Percentiles rank a stretch among this genome's conserved stretches.
These are phyloP conservation scores for Fusarium miscanthi DNA, from an alignment of 2,329 filamentous ascomycete species.

Conservation along the genomic window DNA sequence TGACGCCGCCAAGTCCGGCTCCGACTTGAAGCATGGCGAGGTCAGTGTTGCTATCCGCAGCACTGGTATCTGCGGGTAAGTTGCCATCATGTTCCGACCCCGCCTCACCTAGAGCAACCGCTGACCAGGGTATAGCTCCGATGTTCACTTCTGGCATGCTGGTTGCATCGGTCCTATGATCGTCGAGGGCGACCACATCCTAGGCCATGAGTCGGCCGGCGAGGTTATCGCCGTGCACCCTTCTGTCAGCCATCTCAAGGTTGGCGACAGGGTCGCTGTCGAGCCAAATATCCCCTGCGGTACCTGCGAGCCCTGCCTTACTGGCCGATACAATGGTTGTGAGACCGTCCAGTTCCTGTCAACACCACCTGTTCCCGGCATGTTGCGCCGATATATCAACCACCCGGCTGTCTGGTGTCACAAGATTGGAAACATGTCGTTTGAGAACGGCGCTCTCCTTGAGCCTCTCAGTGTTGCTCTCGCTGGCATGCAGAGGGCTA, in stretches of 20 bases:
- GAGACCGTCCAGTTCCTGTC: constrained; percentile 87
- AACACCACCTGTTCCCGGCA: constrained; percentile 87
- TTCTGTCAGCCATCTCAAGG: constrained; percentile 79
- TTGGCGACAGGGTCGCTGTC: constrained; percentile 91
- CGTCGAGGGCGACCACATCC: constrained; percentile 86
- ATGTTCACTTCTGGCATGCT: constrained; percentile 97
- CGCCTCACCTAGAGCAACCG: constrained; percentile 8
- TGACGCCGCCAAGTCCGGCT: constrained; percentile 76
- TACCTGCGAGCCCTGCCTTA: constrained; percentile 89
- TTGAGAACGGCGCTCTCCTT: constrained; percentile 88
- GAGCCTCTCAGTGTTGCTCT: constrained; percentile 92
- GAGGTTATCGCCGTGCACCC: constrained; percentile 84
- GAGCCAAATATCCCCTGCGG: constrained; percentile 96
- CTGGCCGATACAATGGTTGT: constrained; percentile 95
- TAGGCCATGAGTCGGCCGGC: constrained; percentile 94
- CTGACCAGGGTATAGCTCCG: constrained; percentile 68
- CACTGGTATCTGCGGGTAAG: constrained; percentile 93
- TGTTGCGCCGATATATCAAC: constrained; percentile 92
- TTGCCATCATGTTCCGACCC: constrained; percentile 16
- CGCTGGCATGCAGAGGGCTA: constrained; percentile 86
- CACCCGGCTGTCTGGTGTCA: constrained; percentile 96
- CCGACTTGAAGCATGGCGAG: constrained; percentile 80
- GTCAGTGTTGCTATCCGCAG: constrained; percentile 91
- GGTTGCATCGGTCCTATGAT: constrained; percentile 98
- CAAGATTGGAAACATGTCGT: constrained; percentile 93